Base-by-base conservation (phyloP, 352 stramenopile genomes). In the Phytophthora hibernalis region DNA sequence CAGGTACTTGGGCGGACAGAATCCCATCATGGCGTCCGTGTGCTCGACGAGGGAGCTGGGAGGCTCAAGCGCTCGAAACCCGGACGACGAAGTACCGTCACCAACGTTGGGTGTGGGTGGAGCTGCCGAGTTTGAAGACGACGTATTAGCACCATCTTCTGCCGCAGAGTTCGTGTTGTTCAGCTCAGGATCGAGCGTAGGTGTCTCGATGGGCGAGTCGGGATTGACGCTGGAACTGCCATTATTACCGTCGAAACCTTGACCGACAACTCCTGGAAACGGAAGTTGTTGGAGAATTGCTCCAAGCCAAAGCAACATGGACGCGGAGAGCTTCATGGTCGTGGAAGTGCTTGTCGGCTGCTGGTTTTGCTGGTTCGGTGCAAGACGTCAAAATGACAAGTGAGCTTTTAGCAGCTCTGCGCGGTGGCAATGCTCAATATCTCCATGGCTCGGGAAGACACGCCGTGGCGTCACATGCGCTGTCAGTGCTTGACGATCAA, bases 1-100 rank as follows among this genome's bases (percentile, higher is more conserved):
- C 37, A 91, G 52, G 49, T 84, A 87, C 54, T 80, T 79, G 15
- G 83, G 83, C 28, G 83, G 79, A 57, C 72, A 82, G 28, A 90
- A 71, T 2, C 54, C 69, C 54, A 62, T 66, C 68, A 87, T 85
- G 26, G 78, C 81, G 45, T 87, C 76, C 6, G 81, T 90, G 52
- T 71, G 65, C 55, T 83, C 65, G n/a, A 90, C 44, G 42, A 87
- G 68, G 38, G 69, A 73, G 10, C 42, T 62, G 5, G 80, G 74
- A 5, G 74, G 74, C 30, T 74, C 61, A 10, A 70, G n/a, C 30
- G 69, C 65, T 53, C 31, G 61, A 44, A 75, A 68, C 26, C 31
- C 51, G 16, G 65, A 65, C 10, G 65, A 62, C 7, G 62, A 60
- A 24, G 61, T 51, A 42, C 10, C 22, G 13, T 61, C 50, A 53